Conservation (phyloP, 1,284 basidiomycete genomes). For the Gomphus sp. region DNA sequence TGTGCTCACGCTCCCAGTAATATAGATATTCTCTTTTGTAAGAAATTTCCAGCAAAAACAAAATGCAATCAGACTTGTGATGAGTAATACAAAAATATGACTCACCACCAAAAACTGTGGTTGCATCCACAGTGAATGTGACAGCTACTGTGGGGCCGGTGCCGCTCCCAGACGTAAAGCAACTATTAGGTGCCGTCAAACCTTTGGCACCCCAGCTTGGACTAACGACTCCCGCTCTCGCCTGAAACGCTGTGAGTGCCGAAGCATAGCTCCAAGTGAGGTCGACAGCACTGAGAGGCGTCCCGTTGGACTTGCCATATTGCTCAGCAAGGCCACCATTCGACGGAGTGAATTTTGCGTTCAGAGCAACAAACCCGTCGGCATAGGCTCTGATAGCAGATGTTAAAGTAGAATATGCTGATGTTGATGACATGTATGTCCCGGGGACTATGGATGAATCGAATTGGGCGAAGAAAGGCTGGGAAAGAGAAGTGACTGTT, state of each 20-base stretch:
- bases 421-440: slow-evolving; percentile 36
- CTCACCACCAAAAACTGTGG: slow-evolving; percentile 50
- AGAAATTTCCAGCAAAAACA: background rate
- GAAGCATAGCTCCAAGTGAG: slow-evolving; percentile 63
- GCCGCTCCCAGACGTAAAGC: slow-evolving; percentile 24
- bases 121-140: slow-evolving; percentile 57
- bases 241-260: slow-evolving; percentile 41
- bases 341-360: slow-evolving; percentile 46
- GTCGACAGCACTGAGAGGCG: slow-evolving; percentile 43
- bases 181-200: slow-evolving; percentile 38
- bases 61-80: slow-evolving; percentile 15
- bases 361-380: slow-evolving; percentile 49
- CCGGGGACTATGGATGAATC: slow-evolving; percentile 32
- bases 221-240: slow-evolving; percentile 31
- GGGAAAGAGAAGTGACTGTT: slow-evolving; percentile 45
- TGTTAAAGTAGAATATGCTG: slow-evolving; percentile 37
- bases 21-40: slow-evolving; percentile 55
- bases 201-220: slow-evolving; percentile 58
- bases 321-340: slow-evolving; percentile 49
- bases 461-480: slow-evolving; percentile 55
- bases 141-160: slow-evolving; percentile 38
- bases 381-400: slow-evolving; percentile 40
- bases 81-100: background rate
- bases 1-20: slow-evolving; percentile 52
- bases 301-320: slow-evolving; percentile 36